phyloP scores from a whole-genome alignment of 164 flowering plant species.

The Vitis labrusca region DNA sequence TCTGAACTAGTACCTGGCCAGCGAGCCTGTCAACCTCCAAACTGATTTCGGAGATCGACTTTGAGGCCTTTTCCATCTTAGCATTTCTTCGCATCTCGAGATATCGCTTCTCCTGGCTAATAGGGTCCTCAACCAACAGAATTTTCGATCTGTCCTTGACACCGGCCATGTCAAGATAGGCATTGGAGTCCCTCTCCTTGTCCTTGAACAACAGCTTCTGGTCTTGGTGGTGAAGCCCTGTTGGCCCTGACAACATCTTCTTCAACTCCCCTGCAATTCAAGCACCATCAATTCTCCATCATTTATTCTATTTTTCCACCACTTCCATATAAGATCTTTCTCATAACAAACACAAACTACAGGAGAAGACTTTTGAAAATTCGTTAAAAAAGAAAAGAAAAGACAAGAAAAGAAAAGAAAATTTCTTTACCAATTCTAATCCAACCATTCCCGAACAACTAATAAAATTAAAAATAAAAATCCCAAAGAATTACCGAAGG shows the following conservation, averaged over 20 bases:
- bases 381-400: too few species aligned
- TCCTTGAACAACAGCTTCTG: slow-evolving; percentile 76
- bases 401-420: too few species aligned
- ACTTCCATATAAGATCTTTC: too few species aligned
- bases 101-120: slow-evolving; percentile 68
- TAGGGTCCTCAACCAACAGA: slow-evolving; percentile 73
- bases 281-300: background rate
- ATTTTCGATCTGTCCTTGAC: slow-evolving; percentile 81
- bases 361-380: too few species aligned
- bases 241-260: slow-evolving; percentile 68
- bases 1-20: slow-evolving; percentile 44
- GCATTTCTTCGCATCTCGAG: slow-evolving; percentile 78
- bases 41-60: slow-evolving; percentile 70
- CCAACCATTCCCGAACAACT: background rate
- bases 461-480: background rate
- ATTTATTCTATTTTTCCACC: background rate
- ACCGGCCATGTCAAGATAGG: slow-evolving; percentile 66
- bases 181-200: slow-evolving; percentile 77
- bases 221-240: slow-evolving; percentile 82
- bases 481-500: slow-evolving; percentile 59
- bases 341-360: too few species aligned
- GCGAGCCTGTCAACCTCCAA: slow-evolving; percentile 83
- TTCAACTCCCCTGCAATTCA: slow-evolving; percentile 79
- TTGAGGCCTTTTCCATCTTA: slow-evolving; percentile 74
- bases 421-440: too few species aligned